phyloP scores from a whole-genome alignment of 371 early-diverging fungal species.

The Coemansia sp. region DNA sequence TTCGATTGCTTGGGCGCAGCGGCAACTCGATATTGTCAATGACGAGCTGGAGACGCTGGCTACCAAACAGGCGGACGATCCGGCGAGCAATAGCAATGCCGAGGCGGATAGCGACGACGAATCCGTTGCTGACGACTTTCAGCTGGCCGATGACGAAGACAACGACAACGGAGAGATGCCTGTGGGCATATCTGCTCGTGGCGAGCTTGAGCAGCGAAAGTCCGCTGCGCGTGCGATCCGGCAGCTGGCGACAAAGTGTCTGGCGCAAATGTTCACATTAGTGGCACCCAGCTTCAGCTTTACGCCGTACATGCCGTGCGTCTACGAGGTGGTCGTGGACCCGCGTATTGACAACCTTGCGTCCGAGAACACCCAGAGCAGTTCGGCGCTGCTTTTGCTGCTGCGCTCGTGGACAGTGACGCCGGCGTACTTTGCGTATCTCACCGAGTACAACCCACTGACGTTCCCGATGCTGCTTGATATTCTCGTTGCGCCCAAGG shows the following conservation, averaged over 20 bases:
- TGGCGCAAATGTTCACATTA: conserved; percentile 75
- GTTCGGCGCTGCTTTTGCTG: conserved; percentile 75
- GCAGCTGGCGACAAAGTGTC: conserved; percentile 68
- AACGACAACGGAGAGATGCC: conserved; percentile 12
- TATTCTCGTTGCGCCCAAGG: conserved; percentile 74
- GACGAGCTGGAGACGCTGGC: conserved; percentile 17
- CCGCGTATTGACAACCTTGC: conserved; percentile 71
- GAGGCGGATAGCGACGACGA: conserved; percentile 37
- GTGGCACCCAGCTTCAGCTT: conserved; percentile 66
- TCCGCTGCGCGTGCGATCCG: conserved; percentile 54
- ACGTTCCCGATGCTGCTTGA: conserved; percentile 70
- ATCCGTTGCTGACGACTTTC: conserved; percentile 14
- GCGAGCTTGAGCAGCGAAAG: conserved; percentile 28
- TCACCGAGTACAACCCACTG: conserved; percentile 62
- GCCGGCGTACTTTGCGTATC: conserved; percentile 61
- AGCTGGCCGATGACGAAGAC: conserved; percentile 34
- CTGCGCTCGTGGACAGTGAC: conserved; percentile 76
- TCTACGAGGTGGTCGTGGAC: conserved; percentile 70
- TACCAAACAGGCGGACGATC: conserved; percentile 5
- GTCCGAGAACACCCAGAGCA: conserved; percentile 80
- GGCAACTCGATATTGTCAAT: conserved; percentile 30
- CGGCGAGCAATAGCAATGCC: conserved; percentile 34
- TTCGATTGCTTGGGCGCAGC: conserved; percentile 57
- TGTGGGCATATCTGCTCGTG: conserved; percentile 7
- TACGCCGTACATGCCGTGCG: conserved; percentile 66